A percentile compares a stretch with the other conserved stretches of the same genome.
Evolutionary conservation across 352 stramenopile genomes (phyloP).

Genomic region (Globisporangium splendens): DNA sequence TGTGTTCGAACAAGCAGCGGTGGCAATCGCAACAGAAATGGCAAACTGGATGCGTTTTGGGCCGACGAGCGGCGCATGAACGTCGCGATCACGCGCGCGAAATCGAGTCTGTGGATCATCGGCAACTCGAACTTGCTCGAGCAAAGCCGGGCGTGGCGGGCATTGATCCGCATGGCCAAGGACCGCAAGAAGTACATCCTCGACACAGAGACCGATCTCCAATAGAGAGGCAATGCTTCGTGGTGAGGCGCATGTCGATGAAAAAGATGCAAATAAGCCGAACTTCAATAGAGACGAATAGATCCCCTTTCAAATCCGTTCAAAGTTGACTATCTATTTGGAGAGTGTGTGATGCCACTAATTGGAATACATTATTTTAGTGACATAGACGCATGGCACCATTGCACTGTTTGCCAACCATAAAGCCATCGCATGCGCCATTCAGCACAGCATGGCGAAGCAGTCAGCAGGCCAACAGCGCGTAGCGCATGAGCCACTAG

Average conservation of each 20-base stretch:
- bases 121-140: constrained; percentile 69
- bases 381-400: background rate
- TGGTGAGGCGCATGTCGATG: background rate
- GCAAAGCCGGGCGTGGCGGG: constrained; percentile 63
- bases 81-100: constrained; percentile 97
- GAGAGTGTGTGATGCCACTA: background rate
- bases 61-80: constrained; percentile 98
- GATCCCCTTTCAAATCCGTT: background rate
- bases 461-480: background rate
- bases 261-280: background rate
- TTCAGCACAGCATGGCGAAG: background rate
- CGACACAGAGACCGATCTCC: constrained; percentile 19
- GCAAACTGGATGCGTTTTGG: constrained; percentile 87
- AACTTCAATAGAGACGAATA: background rate
- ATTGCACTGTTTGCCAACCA: constrained; percentile 9
- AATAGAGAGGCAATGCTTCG: background rate
- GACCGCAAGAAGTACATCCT: constrained; percentile 41
- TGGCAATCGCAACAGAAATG: constrained; percentile 23
- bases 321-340: constrained; percentile 7
- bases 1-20: constrained; percentile 94
- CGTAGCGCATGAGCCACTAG: background rate
- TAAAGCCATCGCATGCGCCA: background rate
- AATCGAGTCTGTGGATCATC: constrained; percentile 91
- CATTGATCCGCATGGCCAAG: constrained; percentile 67
- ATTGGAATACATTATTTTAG: background rate